A percentile compares a stretch with the other conserved stretches of the same genome.
These are phyloP conservation scores for Fusarium tanahbumbuense DNA, from an alignment of 2,329 filamentous ascomycete genomes.

Conservation along the genomic window DNA sequence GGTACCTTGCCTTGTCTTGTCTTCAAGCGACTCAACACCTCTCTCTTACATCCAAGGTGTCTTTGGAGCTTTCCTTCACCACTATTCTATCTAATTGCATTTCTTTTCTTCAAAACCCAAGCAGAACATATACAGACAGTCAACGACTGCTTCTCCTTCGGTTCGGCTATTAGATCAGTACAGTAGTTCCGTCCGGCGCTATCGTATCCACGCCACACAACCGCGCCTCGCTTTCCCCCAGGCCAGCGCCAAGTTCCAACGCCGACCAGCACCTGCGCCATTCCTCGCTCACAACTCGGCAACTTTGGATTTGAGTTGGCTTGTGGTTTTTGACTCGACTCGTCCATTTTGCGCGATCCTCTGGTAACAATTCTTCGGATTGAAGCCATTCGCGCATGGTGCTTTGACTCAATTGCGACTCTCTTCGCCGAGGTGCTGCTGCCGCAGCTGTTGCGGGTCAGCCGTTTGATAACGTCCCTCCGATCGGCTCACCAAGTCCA, in stretches of 20 bases:
- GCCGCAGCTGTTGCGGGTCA: conserved; percentile 52
- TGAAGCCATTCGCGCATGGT: conserved; percentile 44
- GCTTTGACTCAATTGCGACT: conserved; percentile 40
- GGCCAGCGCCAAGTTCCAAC: conserved; percentile 17
- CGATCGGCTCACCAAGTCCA: conserved; percentile 39
- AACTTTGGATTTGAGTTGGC: conserved; percentile 31
- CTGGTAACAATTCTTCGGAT: conserved; percentile 3
- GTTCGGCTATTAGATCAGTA: conserved; percentile 33
- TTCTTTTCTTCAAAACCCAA: conserved; percentile 7
- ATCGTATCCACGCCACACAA: conserved; percentile 44
- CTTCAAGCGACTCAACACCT: conserved; percentile 7
- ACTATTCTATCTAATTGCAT: not conserved
- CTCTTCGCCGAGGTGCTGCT: conserved; percentile 49
- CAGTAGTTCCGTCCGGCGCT: conserved; percentile 37
- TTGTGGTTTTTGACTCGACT: not conserved
- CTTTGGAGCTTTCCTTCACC: not conserved
- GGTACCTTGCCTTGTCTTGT: conserved; percentile 1
- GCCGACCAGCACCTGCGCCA: conserved; percentile 21
- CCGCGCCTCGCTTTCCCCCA: conserved; percentile 40
- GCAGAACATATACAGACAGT: not conserved
- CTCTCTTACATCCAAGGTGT: conserved; percentile 8
- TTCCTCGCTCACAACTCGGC: conserved; percentile 31
- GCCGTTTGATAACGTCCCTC: conserved; percentile 38
- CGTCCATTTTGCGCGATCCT: conserved; percentile 15
- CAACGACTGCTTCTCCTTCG: conserved; percentile 8